These are phyloP conservation scores for Cladophialophora immunda DNA, from an alignment of 2,329 filamentous ascomycete species.

Conservation along the genomic window DNA sequence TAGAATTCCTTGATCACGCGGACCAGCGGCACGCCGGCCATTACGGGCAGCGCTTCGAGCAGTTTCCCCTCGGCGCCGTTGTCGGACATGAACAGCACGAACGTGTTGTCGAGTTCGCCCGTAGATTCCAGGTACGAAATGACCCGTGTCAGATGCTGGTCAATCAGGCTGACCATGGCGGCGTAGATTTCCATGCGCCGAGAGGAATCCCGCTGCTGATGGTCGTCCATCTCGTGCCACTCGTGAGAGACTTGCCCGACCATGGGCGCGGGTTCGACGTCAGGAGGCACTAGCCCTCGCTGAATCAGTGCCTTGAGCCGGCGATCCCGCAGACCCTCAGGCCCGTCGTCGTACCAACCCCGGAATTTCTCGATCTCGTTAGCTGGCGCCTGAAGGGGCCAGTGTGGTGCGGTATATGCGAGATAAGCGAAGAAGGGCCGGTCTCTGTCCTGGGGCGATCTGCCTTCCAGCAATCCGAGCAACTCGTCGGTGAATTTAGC, in stretches of 20 bases:
- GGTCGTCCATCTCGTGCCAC: slow-evolving; percentile 2
- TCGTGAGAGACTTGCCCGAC: neutral
- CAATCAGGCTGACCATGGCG: slow-evolving; percentile 47
- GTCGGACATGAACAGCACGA: slow-evolving; percentile 49
- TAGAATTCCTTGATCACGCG: slow-evolving; percentile 46
- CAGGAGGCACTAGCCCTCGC: slow-evolving; percentile 61
- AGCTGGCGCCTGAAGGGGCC: slow-evolving; percentile 69
- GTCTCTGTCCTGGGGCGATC: too few species aligned
- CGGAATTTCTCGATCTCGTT: slow-evolving; percentile 64
- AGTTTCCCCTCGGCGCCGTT: slow-evolving; percentile 48
- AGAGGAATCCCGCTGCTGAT: slow-evolving; percentile 7
- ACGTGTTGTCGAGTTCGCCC: slow-evolving; percentile 47
- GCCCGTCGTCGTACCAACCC: slow-evolving; percentile 68
- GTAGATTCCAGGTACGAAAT: slow-evolving; percentile 42
- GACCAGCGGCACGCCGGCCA: slow-evolving; percentile 29
- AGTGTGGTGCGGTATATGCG: slow-evolving; percentile 70
- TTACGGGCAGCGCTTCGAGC: slow-evolving; percentile 43
- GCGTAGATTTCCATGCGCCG: slow-evolving; percentile 48
- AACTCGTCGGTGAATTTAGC: slow-evolving; percentile 8
- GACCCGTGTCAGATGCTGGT: slow-evolving; percentile 44
- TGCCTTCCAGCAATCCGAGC: slow-evolving; percentile 27
- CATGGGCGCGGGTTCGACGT: slow-evolving; percentile 51
- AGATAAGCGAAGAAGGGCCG: slow-evolving; percentile 26
- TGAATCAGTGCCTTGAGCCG: slow-evolving; percentile 65
- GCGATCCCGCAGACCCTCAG: slow-evolving; percentile 62